Evolutionary conservation across 2,329 filamentous ascomycete genomes (phyloP).

Genomic region (Colletotrichum zoysiae): DNA sequence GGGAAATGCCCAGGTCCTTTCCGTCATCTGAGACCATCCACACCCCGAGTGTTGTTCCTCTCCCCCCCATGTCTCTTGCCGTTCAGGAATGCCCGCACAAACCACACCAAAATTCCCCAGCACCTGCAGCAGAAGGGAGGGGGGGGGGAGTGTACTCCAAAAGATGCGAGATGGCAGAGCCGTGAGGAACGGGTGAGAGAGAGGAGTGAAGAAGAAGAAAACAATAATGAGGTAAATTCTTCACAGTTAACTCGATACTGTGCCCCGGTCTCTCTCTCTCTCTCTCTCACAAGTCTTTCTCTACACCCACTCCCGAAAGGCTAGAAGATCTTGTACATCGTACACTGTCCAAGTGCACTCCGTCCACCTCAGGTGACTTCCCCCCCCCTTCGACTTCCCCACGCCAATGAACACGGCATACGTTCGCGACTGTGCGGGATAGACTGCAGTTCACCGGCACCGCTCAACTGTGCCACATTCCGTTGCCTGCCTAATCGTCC

Average conservation of each 20-base stretch:
- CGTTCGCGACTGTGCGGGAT: neutral
- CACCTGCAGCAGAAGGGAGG: neutral
- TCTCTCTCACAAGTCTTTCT: neutral
- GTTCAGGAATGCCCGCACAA: constrained; percentile 20
- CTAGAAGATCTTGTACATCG: neutral
- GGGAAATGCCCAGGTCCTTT: constrained; percentile 2
- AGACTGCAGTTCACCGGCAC: neutral
- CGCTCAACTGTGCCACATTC: neutral
- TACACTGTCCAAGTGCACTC: too few relatives aligned
- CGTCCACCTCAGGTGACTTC: neutral
- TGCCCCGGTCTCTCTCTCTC: constrained; percentile 3
- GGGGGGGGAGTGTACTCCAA: constrained; percentile 7
- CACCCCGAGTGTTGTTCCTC: neutral
- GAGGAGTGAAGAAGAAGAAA: neutral
- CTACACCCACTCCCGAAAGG: constrained; percentile 8
- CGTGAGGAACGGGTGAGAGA: neutral
- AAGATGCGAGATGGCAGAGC: neutral
- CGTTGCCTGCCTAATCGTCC: neutral
- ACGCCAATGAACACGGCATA: neutral
- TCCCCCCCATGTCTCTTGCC: constrained; percentile 1
- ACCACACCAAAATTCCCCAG: neutral
- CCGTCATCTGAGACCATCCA: constrained; percentile 35
- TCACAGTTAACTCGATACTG: constrained; percentile 38
- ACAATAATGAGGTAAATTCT: neutral
- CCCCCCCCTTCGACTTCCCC: constrained; percentile 1